These are phyloP conservation scores for Exophiala calicioides DNA, from an alignment of 2,329 filamentous ascomycete genomes.

Conservation along the genomic window DNA sequence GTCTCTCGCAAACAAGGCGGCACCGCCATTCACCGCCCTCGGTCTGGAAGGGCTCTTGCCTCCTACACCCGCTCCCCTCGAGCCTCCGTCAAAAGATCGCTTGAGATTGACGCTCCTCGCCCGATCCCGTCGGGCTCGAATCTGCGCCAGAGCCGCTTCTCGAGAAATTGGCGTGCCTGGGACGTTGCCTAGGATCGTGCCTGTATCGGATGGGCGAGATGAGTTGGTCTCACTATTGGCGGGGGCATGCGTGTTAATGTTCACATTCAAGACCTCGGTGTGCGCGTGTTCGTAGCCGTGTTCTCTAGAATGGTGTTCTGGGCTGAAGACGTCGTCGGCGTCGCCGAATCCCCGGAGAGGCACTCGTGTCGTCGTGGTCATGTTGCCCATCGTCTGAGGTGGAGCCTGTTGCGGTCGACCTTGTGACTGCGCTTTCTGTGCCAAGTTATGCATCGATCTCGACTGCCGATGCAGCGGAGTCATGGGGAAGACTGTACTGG, in stretches of 20 bases:
- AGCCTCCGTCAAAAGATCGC: slow-evolving; percentile 10
- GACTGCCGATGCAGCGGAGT: slow-evolving; percentile 28
- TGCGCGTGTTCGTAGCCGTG: slow-evolving; percentile 37
- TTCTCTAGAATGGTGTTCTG: slow-evolving; percentile 23
- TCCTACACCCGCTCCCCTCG: too few relatives aligned
- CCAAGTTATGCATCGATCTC: slow-evolving; percentile 19
- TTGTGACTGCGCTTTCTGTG: slow-evolving; percentile 14
- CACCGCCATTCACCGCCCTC: slow-evolving; percentile 9
- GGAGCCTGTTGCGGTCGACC: slow-evolving; percentile 1
- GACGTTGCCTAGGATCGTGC: slow-evolving; percentile 33
- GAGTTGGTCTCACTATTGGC: background rate
- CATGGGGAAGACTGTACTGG: slow-evolving; percentile 29
- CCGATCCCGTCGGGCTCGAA: slow-evolving; percentile 48
- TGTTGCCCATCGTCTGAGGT: slow-evolving; percentile 12
- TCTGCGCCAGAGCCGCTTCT: slow-evolving; percentile 52
- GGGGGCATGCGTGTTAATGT: slow-evolving; percentile 4
- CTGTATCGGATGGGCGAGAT: background rate
- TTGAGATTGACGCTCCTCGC: slow-evolving; percentile 44
- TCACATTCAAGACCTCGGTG: slow-evolving; percentile 35
- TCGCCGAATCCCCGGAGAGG: slow-evolving; percentile 26
- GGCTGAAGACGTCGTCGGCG: slow-evolving; percentile 17
- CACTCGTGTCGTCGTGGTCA: slow-evolving; percentile 29
- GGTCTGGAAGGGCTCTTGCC: slow-evolving; percentile 23
- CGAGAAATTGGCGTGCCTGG: slow-evolving; percentile 48
- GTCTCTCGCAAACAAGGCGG: slow-evolving; percentile 12